Evolutionary conservation across 805 yeast genomes (phyloP).

Genomic region (Spathaspora boniae): DNA sequence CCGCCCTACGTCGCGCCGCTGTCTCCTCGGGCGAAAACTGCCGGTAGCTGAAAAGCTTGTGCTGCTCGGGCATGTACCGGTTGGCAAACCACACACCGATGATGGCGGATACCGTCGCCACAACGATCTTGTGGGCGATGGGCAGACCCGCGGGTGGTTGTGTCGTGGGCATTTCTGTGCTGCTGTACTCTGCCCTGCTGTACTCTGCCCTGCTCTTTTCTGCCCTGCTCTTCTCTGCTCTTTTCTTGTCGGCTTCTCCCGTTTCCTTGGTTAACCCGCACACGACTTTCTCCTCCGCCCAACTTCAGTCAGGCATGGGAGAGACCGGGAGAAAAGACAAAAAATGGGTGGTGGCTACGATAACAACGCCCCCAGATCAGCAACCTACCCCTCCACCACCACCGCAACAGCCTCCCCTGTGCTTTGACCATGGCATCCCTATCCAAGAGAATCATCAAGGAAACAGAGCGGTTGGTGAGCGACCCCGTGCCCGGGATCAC

Average conservation of each 20-base stretch:
- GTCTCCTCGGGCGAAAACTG: too few relatives aligned
- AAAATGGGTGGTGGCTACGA: not conserved
- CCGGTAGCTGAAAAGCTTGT: too few relatives aligned
- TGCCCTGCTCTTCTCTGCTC: too few relatives aligned
- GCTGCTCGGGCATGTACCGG: too few relatives aligned
- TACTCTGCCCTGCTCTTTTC: too few relatives aligned
- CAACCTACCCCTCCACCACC: not conserved
- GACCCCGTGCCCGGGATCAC: constrained; percentile 97
- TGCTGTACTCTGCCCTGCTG: too few relatives aligned
- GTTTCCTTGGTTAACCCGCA: too few relatives aligned
- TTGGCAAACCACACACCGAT: constrained; percentile 34
- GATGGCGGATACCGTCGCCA: constrained; percentile 32
- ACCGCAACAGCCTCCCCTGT: not conserved
- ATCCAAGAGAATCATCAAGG: constrained; percentile 94
- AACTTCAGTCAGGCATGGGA: too few relatives aligned
- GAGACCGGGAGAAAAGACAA: not conserved
- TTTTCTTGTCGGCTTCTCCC: too few relatives aligned
- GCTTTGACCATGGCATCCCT: constrained; percentile 47
- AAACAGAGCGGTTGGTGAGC: constrained; percentile 84
- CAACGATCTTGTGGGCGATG: constrained; percentile 28
- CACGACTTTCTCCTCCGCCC: too few relatives aligned
- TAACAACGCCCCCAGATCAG: not conserved
- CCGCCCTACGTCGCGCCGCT: too few relatives aligned
- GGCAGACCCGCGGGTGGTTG: constrained; percentile 32
- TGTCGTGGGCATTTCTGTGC: constrained; percentile 1